Percentiles rank a stretch among this genome's conserved stretches.
phyloP scores from a whole-genome alignment of 768 basidiomycete species.

The Collybiopsis confluens region DNA sequence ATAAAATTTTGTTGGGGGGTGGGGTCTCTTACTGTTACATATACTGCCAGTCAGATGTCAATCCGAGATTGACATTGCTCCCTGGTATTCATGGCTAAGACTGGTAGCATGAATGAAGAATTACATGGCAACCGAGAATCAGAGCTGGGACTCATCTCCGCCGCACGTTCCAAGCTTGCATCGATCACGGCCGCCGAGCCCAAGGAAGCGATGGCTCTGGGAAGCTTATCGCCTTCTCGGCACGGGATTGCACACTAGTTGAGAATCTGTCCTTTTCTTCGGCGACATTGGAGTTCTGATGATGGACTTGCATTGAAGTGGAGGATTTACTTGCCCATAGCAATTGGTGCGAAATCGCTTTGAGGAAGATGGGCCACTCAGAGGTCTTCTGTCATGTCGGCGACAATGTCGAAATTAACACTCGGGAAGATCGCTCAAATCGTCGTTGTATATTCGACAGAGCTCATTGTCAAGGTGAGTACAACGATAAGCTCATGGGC shows the following conservation, averaged over 20 bases:
- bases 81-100: too few relatives aligned
- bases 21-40: too few relatives aligned
- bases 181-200: slow-evolving; percentile 60
- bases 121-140: slow-evolving; percentile 69
- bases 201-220: slow-evolving; percentile 49
- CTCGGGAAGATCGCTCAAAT: slow-evolving; percentile 68
- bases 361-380: slow-evolving; percentile 63
- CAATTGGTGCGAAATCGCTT: slow-evolving; percentile 75
- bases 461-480: slow-evolving; percentile 50
- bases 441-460: slow-evolving; percentile 59
- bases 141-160: slow-evolving; percentile 76
- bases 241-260: slow-evolving; percentile 52
- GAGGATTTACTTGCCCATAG: slow-evolving; percentile 78
- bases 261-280: background rate
- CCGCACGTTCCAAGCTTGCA: slow-evolving; percentile 58
- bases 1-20: too few relatives aligned
- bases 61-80: slow-evolving; percentile 78
- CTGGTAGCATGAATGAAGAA: slow-evolving; percentile 96
- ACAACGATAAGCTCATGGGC: too few relatives aligned
- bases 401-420: slow-evolving; percentile 49
- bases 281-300: too few relatives aligned
- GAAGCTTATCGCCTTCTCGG: slow-evolving; percentile 73
- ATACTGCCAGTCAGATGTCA: too few relatives aligned
- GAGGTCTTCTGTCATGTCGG: slow-evolving; percentile 82
- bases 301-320: too few relatives aligned